These are phyloP conservation scores for Apiosordaria backusii DNA, from an alignment of 495 filamentous ascomycete species.

Conservation along the genomic window DNA sequence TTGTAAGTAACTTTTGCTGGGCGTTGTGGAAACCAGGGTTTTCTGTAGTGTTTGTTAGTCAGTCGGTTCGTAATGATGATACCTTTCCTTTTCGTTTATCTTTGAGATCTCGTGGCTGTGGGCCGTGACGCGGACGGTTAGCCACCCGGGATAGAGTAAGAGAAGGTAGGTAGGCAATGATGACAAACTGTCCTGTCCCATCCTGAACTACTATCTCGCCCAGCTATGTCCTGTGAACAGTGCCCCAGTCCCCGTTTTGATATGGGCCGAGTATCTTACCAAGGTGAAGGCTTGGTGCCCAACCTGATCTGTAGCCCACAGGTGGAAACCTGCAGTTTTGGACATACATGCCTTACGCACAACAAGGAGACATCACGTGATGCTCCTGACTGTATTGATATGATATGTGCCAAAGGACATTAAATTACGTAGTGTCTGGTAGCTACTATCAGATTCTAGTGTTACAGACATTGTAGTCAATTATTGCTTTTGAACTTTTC, in stretches of 20 bases:
- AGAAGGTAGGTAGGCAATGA: background rate
- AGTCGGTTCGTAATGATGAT: background rate
- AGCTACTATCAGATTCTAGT: background rate
- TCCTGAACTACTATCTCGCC: background rate
- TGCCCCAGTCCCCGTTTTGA: background rate
- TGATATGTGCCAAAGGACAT: background rate
- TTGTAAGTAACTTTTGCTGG: background rate
- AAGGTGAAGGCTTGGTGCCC: background rate
- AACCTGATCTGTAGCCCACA: background rate
- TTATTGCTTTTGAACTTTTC: background rate
- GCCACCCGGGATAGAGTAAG: background rate
- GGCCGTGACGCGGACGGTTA: no score
- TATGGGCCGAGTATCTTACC: background rate
- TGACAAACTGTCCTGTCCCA: background rate
- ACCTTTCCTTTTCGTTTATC: background rate
- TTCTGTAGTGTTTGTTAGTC: background rate
- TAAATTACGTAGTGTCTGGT: background rate
- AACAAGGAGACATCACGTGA: background rate
- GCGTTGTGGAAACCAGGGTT: no score
- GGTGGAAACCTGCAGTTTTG: background rate
- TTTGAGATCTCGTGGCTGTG: background rate
- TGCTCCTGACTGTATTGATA: background rate
- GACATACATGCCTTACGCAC: background rate
- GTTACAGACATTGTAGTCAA: background rate
- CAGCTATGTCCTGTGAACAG: background rate